Evolutionary conservation across 108 stramenopile genomes (phyloP).

Genomic region (Craspedostauros australis): DNA sequence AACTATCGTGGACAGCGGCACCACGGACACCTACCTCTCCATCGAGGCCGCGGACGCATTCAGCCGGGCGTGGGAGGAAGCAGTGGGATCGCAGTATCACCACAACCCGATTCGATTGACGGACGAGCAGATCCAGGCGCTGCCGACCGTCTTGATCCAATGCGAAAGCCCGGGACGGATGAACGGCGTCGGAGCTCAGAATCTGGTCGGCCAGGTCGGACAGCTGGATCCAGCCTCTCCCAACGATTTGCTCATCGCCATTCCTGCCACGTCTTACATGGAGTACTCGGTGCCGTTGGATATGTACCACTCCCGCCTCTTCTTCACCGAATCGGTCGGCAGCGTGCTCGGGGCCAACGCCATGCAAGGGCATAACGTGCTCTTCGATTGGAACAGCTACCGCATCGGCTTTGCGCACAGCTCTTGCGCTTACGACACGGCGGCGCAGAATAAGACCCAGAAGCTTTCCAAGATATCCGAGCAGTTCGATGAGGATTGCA

Average conservation of each 20-base stretch:
- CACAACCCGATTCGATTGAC: conserved; percentile 48
- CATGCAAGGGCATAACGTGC: conserved; percentile 92
- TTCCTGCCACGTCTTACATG: conserved; percentile 80
- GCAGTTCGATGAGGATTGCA: conserved; percentile 3
- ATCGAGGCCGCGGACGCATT: conserved; percentile 50
- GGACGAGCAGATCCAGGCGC: conserved; percentile 30
- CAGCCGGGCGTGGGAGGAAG: conserved; percentile 54
- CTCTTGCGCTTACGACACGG: conserved; percentile 56
- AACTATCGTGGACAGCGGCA: conserved; percentile 91
- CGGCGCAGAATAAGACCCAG: conserved; percentile 11
- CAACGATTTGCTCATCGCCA: conserved; percentile 67
- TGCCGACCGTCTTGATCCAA: conserved; percentile 80
- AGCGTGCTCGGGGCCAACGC: conserved; percentile 93
- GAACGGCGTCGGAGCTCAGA: conserved; percentile 6
- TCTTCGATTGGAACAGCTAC: conserved; percentile 88
- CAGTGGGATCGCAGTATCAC: conserved; percentile 67
- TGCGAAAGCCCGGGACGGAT: conserved; percentile 23
- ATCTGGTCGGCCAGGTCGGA: conserved; percentile 62
- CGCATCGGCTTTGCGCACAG: conserved; percentile 91
- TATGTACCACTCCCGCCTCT: conserved; percentile 44
- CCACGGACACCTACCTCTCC: conserved; percentile 87
- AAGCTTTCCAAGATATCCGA: background rate
- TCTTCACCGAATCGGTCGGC: conserved; percentile 61
- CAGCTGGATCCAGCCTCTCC: conserved; percentile 45
- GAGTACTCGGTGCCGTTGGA: conserved; percentile 48